These are phyloP conservation scores for Durusdinium trenchii DNA, from an alignment of 73 alveolate genomes.

Conservation along the genomic window DNA sequence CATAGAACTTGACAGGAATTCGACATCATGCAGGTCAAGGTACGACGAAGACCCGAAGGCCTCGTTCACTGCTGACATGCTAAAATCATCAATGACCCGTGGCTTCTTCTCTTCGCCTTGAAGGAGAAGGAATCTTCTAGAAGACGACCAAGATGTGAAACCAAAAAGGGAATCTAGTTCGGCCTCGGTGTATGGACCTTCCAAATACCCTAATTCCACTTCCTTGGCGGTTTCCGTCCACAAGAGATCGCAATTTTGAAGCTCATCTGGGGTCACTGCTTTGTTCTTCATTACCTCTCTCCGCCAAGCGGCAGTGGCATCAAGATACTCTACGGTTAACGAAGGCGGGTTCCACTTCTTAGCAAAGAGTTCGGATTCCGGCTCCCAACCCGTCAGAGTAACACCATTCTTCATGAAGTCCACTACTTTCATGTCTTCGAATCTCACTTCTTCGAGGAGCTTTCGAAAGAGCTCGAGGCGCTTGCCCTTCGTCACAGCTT, in stretches of 20 bases:
- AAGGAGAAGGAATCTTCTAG: background rate
- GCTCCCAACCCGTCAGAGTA: background rate
- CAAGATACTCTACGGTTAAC: background rate
- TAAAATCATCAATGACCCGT: slow-evolving; percentile 3
- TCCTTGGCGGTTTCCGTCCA: background rate
- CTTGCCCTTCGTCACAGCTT: background rate
- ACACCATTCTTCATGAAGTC: background rate
- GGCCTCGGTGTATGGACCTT: background rate
- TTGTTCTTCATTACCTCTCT: background rate
- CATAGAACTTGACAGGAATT: background rate
- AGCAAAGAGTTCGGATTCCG: background rate
- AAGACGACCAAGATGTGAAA: background rate
- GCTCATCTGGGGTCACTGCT: background rate
- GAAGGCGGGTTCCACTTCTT: background rate
- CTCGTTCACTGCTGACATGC: background rate
- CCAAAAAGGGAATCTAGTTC: background rate
- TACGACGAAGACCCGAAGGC: background rate
- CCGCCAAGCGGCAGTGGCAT: background rate
- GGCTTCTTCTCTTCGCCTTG: slow-evolving; percentile 40
- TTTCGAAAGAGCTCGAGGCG: background rate
- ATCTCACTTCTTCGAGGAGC: background rate
- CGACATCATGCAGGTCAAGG: background rate
- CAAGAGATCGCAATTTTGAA: background rate
- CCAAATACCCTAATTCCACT: background rate
- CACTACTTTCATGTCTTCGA: background rate